A percentile compares a stretch with the other conserved stretches of the same genome.
These are phyloP conservation scores for Penicillium sp. DNA, from an alignment of 2,329 filamentous ascomycete species.

Conservation along the genomic window DNA sequence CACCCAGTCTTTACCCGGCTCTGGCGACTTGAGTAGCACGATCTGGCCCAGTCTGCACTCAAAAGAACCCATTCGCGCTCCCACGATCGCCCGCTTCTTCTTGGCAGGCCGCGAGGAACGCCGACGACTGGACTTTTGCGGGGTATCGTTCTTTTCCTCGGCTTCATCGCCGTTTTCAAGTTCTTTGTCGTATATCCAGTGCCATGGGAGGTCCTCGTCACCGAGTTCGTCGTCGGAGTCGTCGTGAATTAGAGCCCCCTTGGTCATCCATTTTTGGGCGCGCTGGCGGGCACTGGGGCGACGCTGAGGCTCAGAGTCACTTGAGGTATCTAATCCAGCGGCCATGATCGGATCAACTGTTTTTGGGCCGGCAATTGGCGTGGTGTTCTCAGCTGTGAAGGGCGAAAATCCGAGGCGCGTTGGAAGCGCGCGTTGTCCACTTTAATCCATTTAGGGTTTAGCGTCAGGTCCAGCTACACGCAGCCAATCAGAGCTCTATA, in stretches of 20 bases:
- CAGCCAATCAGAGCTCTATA: conserved; percentile 14
- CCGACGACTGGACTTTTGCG: conserved; percentile 24
- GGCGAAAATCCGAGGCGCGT: conserved; percentile 20
- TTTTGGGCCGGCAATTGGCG: neutral
- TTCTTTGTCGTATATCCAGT: conserved; percentile 61
- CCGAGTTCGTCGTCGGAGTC: conserved; percentile 86
- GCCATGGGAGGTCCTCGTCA: conserved; percentile 65
- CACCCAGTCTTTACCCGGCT: conserved; percentile 82
- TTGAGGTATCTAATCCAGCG: conserved; percentile 12
- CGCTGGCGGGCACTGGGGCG: conserved; percentile 30
- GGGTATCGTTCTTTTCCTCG: conserved; percentile 6
- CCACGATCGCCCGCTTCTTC: conserved; percentile 57
- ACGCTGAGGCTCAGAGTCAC: conserved; percentile 10
- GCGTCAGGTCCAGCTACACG: conserved; percentile 2
- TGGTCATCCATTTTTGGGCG: conserved; percentile 49
- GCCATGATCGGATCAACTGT: conserved; percentile 15
- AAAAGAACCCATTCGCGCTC: conserved; percentile 75
- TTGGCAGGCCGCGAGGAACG: conserved; percentile 27
- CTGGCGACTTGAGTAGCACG: conserved; percentile 81
- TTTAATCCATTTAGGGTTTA: conserved; percentile 28
- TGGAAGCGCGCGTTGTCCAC: conserved; percentile 29
- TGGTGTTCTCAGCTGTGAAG: conserved; percentile 1
- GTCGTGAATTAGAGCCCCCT: conserved; percentile 61
- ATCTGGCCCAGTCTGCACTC: conserved; percentile 75
- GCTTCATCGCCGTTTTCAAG: conserved; percentile 19